Conservation (phyloP, 495 filamentous ascomycete genomes). For the Neurospora sp. region DNA sequence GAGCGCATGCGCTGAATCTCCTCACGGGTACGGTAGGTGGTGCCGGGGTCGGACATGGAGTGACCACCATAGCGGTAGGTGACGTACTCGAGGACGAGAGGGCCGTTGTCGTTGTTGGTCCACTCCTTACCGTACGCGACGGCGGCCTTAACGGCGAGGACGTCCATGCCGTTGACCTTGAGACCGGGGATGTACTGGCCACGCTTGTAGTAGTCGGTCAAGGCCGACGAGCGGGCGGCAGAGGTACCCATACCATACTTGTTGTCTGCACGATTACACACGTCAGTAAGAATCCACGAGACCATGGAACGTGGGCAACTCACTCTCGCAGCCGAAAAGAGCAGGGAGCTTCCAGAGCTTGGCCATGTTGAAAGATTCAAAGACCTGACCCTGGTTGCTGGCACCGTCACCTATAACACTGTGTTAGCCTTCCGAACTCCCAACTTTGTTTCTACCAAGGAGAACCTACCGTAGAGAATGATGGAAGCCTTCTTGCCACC, state of each 20-base stretch:
- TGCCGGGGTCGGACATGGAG: conserved; percentile 98
- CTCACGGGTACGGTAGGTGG: conserved; percentile 97
- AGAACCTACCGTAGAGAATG: conserved; percentile 63
- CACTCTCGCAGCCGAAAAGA: conserved; percentile 97
- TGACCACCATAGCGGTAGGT: conserved; percentile 99
- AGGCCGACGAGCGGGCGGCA: conserved; percentile 81
- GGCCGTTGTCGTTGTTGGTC: conserved; percentile 70
- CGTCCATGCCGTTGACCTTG: conserved; percentile 99
- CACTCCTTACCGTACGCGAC: conserved; percentile 86
- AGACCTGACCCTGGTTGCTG: conserved; percentile 97
- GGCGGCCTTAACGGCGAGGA: conserved; percentile 94
- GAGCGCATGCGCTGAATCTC: conserved; percentile 99
- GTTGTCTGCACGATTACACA: conserved; percentile 59
- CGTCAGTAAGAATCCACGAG: neutral
- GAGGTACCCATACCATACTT: conserved; percentile 99
- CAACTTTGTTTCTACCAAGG: neutral
- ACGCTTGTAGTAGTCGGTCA: conserved; percentile 99
- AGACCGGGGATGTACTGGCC: conserved; percentile 99
- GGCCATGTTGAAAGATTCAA: conserved; percentile 99
- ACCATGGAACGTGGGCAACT: conserved; percentile 20
- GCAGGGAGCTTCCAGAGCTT: conserved; percentile 96
- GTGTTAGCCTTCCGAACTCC: conserved; percentile 1
- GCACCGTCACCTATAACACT: conserved; percentile 59
- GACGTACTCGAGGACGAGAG: conserved; percentile 94
- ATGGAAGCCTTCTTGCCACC: conserved; percentile 74